A percentile compares a stretch with the other conserved stretches of the same genome.
These are phyloP conservation scores for Torulaspora globosa DNA, from an alignment of 1,139 yeast genomes.

Conservation along the genomic window DNA sequence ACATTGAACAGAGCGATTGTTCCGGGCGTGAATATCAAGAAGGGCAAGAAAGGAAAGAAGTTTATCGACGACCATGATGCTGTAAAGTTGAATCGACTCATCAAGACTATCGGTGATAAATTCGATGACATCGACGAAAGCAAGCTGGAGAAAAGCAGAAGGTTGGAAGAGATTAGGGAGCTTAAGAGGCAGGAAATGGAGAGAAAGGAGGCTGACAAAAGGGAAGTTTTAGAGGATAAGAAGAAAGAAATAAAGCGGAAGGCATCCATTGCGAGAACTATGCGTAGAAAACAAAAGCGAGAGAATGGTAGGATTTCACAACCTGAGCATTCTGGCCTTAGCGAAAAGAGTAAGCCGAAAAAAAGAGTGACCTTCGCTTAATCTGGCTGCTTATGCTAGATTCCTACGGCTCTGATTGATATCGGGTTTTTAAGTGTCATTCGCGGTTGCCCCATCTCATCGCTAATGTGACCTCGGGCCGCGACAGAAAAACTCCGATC, in stretches of 20 bases:
- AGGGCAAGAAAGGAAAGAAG: slow-evolving; percentile 91
- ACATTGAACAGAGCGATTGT: slow-evolving; percentile 72
- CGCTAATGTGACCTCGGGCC: slow-evolving; percentile 3
- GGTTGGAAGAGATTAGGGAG: slow-evolving; percentile 86
- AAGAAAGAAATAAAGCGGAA: slow-evolving; percentile 71
- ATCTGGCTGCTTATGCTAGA: neutral
- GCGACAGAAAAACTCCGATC: slow-evolving; percentile 1
- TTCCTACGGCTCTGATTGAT: neutral
- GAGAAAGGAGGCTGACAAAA: slow-evolving; percentile 68
- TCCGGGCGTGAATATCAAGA: slow-evolving; percentile 75
- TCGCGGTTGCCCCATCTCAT: slow-evolving; percentile 1
- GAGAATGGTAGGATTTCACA: slow-evolving; percentile 39
- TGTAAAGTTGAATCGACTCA: slow-evolving; percentile 59
- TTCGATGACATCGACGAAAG: slow-evolving; percentile 82
- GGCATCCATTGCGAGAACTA: slow-evolving; percentile 62
- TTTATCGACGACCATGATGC: slow-evolving; percentile 73
- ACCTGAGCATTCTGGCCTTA: slow-evolving; percentile 23
- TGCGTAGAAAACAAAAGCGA: slow-evolving; percentile 67
- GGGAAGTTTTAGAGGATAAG: slow-evolving; percentile 66
- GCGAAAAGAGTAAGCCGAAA: slow-evolving; percentile 14
- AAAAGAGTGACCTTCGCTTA: slow-evolving; percentile 29
- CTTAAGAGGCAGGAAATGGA: slow-evolving; percentile 83
- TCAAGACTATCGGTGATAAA: slow-evolving; percentile 76
- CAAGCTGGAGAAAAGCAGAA: slow-evolving; percentile 81
- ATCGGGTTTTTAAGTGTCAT: slow-evolving; percentile 2